Evolutionary conservation across 495 filamentous ascomycete species (phyloP).

Genomic region (Hamigera avellanea): DNA sequence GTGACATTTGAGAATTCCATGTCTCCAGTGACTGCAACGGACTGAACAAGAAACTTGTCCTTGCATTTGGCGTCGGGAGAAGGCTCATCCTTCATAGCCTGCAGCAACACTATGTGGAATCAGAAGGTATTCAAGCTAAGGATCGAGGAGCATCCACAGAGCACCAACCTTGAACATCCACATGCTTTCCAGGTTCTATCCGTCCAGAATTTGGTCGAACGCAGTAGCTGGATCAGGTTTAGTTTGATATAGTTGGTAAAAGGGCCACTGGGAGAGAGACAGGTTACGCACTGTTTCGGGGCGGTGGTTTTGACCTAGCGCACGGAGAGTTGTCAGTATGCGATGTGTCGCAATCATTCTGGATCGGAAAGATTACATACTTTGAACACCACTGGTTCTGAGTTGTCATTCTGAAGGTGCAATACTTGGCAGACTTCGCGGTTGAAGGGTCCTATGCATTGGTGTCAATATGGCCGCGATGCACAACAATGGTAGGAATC

Average conservation of each 20-base stretch:
- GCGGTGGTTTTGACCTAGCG: conserved; percentile 94
- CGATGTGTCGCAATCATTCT: conserved; percentile 2
- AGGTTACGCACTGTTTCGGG: conserved; percentile 78
- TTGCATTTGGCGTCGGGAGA: conserved; percentile 75
- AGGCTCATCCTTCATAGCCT: conserved; percentile 95
- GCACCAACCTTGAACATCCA: conserved; percentile 81
- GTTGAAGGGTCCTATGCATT: conserved; percentile 70
- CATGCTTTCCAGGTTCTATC: conserved; percentile 75
- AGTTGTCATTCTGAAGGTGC: conserved; percentile 65
- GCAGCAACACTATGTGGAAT: conserved; percentile 61
- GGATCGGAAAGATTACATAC: conserved; percentile 33
- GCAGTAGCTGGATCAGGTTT: conserved; percentile 63
- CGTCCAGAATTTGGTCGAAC: conserved; percentile 94
- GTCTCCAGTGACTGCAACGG: conserved; percentile 71
- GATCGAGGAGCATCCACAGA: not conserved
- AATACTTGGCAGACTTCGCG: conserved; percentile 80
- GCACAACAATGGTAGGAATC: conserved; percentile 2
- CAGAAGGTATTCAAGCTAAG: conserved; percentile 1
- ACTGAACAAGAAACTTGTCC: conserved; percentile 98
- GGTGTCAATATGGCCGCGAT: conserved; percentile 7
- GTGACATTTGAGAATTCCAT: conserved; percentile 71
- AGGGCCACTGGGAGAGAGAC: not conserved
- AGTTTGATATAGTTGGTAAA: conserved; percentile 9
- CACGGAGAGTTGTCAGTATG: conserved; percentile 11
- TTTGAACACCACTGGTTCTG: conserved; percentile 87